Conservation (phyloP, 257 asterid genomes). For the Ligustrum vulgare region DNA sequence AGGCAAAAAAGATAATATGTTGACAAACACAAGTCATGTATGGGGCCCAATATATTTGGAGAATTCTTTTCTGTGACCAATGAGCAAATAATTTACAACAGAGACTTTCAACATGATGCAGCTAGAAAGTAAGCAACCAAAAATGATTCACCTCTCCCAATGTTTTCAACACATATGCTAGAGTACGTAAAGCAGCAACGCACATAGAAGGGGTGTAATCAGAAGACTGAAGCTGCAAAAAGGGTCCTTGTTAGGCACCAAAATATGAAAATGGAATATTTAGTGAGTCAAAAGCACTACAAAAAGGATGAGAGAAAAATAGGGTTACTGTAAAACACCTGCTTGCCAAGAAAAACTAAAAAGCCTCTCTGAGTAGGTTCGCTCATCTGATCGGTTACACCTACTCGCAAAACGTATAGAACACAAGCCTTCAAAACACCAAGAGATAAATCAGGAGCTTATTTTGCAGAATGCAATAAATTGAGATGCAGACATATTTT, state of each 20-base stretch:
- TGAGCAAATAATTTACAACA: slow-evolving; percentile 9
- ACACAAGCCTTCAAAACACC: slow-evolving; percentile 90
- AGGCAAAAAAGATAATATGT: neutral
- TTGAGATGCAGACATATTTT: slow-evolving; percentile 20
- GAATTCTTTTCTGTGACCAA: slow-evolving; percentile 9
- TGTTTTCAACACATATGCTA: slow-evolving; percentile 78
- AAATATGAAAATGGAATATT: slow-evolving; percentile 13
- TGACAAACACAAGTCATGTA: neutral
- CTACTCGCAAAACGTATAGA: slow-evolving; percentile 82
- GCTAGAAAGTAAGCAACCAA: slow-evolving; percentile 25
- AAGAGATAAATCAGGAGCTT: slow-evolving; percentile 34
- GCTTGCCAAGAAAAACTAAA: slow-evolving; percentile 79
- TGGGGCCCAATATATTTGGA: slow-evolving; percentile 8
- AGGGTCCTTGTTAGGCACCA: slow-evolving; percentile 23
- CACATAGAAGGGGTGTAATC: slow-evolving; percentile 86
- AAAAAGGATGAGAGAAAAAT: slow-evolving; percentile 20
- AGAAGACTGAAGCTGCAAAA: slow-evolving; percentile 85
- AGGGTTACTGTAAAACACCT: slow-evolving; percentile 59
- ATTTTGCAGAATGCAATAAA: slow-evolving; percentile 18
- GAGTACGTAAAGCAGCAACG: slow-evolving; percentile 79
- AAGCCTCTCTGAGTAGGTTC: slow-evolving; percentile 95
- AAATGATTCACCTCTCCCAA: slow-evolving; percentile 82
- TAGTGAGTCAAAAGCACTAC: neutral
- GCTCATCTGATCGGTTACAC: slow-evolving; percentile 92
- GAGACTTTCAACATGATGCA: slow-evolving; percentile 18